phyloP scores from a whole-genome alignment of 2,329 filamentous ascomycete species.

The Stylonectria norvegica region DNA sequence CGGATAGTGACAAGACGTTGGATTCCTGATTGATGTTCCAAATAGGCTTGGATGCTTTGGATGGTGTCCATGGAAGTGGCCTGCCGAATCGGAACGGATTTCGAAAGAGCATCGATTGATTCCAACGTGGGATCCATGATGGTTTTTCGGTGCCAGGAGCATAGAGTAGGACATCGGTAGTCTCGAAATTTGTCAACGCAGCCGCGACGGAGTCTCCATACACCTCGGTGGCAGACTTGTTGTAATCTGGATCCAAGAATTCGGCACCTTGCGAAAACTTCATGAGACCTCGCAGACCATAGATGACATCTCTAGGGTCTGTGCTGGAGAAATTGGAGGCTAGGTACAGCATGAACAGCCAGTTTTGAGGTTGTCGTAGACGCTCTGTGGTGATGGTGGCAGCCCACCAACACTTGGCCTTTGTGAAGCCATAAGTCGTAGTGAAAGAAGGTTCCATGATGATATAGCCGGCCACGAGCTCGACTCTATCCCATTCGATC shows the following conservation, averaged over 20 bases:
- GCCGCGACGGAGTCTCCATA: constrained; percentile 25
- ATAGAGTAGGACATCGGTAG: constrained; percentile 23
- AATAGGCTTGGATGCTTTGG: constrained; percentile 14
- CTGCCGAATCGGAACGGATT: constrained; percentile 29
- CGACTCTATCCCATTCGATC: constrained; percentile 22
- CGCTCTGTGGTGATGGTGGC: constrained; percentile 22
- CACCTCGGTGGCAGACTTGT: constrained; percentile 17
- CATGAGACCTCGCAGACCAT: constrained; percentile 23
- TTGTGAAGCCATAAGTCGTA: constrained; percentile 19
- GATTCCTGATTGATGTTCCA: constrained; percentile 22
- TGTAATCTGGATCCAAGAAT: constrained; percentile 18
- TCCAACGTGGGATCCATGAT: constrained; percentile 21
- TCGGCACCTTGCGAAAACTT: constrained; percentile 6
- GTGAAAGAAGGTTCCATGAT: constrained; percentile 26
- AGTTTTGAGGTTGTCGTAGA: constrained; percentile 22
- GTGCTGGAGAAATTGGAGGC: constrained; percentile 13
- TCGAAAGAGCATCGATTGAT: constrained; percentile 25
- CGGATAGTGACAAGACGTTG: constrained; percentile 2
- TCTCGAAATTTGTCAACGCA: constrained; percentile 23
- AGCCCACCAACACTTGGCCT: constrained; percentile 26
- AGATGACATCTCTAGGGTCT: constrained; percentile 20
- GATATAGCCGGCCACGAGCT: constrained; percentile 26
- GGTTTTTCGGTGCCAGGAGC: constrained; percentile 18
- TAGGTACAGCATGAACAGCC: constrained; percentile 26
- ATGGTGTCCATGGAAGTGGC: constrained; percentile 13